Base-by-base conservation (phyloP, 2,329 filamentous ascomycete species). In the Helotiales sp. region DNA sequence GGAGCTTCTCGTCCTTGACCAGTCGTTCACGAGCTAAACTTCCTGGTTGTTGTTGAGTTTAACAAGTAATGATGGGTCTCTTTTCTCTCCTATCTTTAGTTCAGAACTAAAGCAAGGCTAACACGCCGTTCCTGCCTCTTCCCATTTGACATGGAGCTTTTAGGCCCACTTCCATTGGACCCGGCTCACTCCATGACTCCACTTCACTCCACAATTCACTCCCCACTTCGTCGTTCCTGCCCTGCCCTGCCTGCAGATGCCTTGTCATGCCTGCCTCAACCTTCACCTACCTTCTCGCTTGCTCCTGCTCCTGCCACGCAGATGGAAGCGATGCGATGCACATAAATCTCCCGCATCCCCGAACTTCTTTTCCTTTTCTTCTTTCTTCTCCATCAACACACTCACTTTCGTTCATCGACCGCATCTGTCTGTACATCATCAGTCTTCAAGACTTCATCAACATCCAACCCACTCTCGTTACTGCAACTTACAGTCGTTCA, bases 401-500 rank as follows among this genome's bases (percentile, higher is more conserved):
- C 32, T 55, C 49, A 47, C 30, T 55, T 55, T 55, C 52, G 52
- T 55, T 55, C 52, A 55, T 55, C 52, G 22, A 55, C 17, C 58
- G 52, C 28, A 37, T 61, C 24, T 63, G 50, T 49, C 59, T 63
- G 32, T 61, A 54, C 45, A 24, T 47, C 47, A 49, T 37, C 26
- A 55, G 22, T 60, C 59, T 55, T 24, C 40, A 49, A 32, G 49
- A 47, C 43, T 61, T 61, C 60, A 32, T 60, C n/a, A 24, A 34
- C 57, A 20, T 32, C 13, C 34, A 50, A 32, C 43, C 32, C 59
- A 69, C 63, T 64, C 57, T 69, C 67, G 64, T 67, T 69, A 64
- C 60, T 24, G n/a, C 43, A 67, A 63, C 59, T 17, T 61, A 63
- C 68, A 65, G 67, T 70, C 69, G 58, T 67, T 72, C 71, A 58